Evolutionary conservation across 2,329 filamentous ascomycete species (phyloP).

Genomic region (Sporothrix dimorphospora): DNA sequence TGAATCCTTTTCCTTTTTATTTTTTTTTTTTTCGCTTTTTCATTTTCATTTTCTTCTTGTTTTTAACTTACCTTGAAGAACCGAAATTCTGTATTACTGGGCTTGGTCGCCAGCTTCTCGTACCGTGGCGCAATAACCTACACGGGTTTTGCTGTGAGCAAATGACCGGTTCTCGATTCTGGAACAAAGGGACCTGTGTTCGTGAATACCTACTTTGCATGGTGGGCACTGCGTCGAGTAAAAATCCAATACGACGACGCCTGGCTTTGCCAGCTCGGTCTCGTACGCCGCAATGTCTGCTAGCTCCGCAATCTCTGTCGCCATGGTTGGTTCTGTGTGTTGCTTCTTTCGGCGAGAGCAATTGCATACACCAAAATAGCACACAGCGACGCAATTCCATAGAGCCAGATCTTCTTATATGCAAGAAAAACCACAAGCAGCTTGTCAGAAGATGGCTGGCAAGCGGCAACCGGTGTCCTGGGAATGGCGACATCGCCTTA

Average conservation of each 20-base stretch:
- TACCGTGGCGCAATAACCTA: neutral
- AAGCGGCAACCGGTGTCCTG: no score
- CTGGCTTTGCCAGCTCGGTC: conserved; percentile 1
- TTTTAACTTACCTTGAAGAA: neutral
- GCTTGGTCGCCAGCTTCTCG: neutral
- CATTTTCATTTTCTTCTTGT: neutral
- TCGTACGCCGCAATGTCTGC: conserved; percentile 37
- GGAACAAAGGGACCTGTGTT: no score
- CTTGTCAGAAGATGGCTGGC: no score
- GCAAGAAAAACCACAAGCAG: no score
- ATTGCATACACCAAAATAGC: no score
- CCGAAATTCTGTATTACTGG: neutral
- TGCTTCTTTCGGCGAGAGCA: no score
- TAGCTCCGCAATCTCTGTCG: neutral
- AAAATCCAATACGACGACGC: conserved; percentile 7
- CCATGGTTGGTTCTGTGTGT: neutral
- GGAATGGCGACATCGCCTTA: no score
- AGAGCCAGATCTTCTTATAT: no score
- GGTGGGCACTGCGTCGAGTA: conserved; percentile 17
- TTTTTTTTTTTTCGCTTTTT: no score
- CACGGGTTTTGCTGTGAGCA: neutral
- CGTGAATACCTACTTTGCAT: neutral
- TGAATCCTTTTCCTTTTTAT: no score
- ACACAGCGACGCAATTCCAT: no score
- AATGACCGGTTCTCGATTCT: neutral